Evolutionary conservation across 768 basidiomycete genomes (phyloP).

Genomic region (Suillus fuscotomentosus): DNA sequence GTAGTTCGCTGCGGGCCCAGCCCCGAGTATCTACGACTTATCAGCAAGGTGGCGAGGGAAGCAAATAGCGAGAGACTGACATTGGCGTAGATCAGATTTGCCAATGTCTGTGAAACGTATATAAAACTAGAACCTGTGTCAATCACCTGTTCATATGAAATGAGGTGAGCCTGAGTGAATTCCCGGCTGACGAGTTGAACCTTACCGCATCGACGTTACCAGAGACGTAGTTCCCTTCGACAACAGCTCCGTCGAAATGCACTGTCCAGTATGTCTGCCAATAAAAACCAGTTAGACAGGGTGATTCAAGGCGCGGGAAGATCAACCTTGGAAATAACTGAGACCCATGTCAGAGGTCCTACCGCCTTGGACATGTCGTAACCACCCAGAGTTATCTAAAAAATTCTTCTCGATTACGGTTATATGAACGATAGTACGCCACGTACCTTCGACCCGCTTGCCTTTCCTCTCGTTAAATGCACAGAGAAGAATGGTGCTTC

Average conservation of each 20-base stretch:
- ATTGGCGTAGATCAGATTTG: conserved; percentile 43
- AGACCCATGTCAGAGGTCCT: conserved; percentile 32
- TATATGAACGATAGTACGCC: background rate
- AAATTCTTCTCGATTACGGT: background rate
- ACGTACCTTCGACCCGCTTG: conserved; percentile 48
- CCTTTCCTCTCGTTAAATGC: conserved; percentile 44
- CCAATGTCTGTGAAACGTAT: conserved; percentile 49
- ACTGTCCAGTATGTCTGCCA: conserved; percentile 63
- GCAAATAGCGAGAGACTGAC: conserved; percentile 22
- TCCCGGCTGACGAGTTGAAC: conserved; percentile 7
- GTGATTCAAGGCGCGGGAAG: background rate
- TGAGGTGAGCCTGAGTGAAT: background rate
- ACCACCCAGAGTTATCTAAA: conserved; percentile 24
- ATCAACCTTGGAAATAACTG: conserved; percentile 36
- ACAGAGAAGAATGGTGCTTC: conserved; percentile 54
- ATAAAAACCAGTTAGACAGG: background rate
- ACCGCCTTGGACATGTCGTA: conserved; percentile 34
- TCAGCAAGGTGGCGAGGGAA: background rate
- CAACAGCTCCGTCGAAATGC: conserved; percentile 42
- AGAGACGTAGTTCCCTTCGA: conserved; percentile 25
- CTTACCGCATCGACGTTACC: conserved; percentile 14
- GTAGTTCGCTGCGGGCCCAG: conserved; percentile 38
- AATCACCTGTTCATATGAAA: conserved; percentile 45
- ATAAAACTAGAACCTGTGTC: conserved; percentile 70
- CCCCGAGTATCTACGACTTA: conserved; percentile 46